A percentile compares a stretch with the other conserved stretches of the same genome.
phyloP scores from a whole-genome alignment of 257 asterid genomes.

The Ilex asprella region DNA sequence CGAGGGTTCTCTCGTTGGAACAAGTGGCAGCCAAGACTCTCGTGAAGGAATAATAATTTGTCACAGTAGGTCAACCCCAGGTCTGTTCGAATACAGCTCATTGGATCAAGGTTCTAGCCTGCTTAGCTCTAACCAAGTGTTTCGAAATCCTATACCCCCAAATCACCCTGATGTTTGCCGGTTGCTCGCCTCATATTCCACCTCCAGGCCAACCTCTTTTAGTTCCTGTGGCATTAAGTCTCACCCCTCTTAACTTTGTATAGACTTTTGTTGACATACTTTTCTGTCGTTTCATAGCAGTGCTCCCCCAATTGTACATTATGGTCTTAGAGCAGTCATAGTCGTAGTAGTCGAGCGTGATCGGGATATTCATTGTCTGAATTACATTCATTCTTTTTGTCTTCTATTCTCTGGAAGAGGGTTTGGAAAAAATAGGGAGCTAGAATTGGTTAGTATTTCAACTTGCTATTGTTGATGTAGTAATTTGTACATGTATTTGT shows the following conservation, averaged over 20 bases:
- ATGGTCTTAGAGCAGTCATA: background rate
- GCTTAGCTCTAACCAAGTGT: slow-evolving; percentile 19
- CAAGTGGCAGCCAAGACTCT: slow-evolving; percentile 27
- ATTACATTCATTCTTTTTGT: too few relatives aligned
- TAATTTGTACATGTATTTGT: too few relatives aligned
- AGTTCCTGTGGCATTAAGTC: slow-evolving; percentile 18
- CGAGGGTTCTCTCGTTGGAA: slow-evolving; percentile 24
- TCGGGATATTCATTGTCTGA: too few relatives aligned
- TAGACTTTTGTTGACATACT: slow-evolving; percentile 13
- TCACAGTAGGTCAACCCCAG: slow-evolving; percentile 17
- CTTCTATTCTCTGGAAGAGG: too few relatives aligned
- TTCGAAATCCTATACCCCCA: slow-evolving; percentile 19
- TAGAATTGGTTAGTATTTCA: too few relatives aligned
- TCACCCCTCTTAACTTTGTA: slow-evolving; percentile 9
- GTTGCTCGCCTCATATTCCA: slow-evolving; percentile 18
- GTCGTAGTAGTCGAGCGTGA: too few relatives aligned
- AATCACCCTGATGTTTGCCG: background rate
- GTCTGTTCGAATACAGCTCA: slow-evolving; percentile 21
- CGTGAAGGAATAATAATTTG: slow-evolving; percentile 15
- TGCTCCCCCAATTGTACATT: slow-evolving; percentile 28
- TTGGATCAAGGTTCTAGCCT: slow-evolving; percentile 18
- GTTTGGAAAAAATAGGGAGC: too few relatives aligned
- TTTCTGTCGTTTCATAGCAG: background rate
- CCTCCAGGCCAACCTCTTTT: slow-evolving; percentile 16
- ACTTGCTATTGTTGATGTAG: too few relatives aligned